These are phyloP conservation scores for Rickenella mellea DNA, from an alignment of 768 basidiomycete species.

Conservation along the genomic window DNA sequence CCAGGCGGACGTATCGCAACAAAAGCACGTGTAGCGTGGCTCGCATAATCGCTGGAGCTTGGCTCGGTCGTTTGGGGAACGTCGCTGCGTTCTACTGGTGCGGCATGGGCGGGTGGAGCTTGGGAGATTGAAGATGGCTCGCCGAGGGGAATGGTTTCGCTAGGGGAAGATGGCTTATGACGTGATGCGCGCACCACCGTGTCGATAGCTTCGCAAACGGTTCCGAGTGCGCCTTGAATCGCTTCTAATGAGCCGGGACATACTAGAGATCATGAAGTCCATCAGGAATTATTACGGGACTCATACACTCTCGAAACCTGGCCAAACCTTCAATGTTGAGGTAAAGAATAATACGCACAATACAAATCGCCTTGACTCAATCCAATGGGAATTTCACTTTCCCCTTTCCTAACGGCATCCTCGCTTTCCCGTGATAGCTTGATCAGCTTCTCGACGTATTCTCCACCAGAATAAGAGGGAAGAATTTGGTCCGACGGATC, in stretches of 20 bases:
- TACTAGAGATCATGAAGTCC: conserved; percentile 33
- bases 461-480: conserved; percentile 53
- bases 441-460: conserved; percentile 57
- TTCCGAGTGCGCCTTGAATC: conserved; percentile 72
- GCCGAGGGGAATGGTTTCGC: too few species aligned
- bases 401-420: conserved; percentile 49
- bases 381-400: conserved; percentile 67
- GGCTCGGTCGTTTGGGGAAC: not conserved
- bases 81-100: not conserved
- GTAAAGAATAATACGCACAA: conserved; percentile 35
- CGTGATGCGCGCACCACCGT: conserved; percentile 30
- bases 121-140: too few species aligned
- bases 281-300: not conserved
- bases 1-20: conserved; percentile 86
- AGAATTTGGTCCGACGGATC: too few species aligned
- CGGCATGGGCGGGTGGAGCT: not conserved
- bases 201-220: conserved; percentile 86
- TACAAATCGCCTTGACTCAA: conserved; percentile 78
- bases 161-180: conserved; percentile 1
- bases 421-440: conserved; percentile 49
- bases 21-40: conserved; percentile 40
- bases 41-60: not conserved
- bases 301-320: not conserved
- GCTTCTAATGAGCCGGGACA: conserved; percentile 68
- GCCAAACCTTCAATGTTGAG: not conserved